These are phyloP conservation scores for Allium cepa DNA, from an alignment of 106 monocot genomes.

Conservation along the genomic window DNA sequence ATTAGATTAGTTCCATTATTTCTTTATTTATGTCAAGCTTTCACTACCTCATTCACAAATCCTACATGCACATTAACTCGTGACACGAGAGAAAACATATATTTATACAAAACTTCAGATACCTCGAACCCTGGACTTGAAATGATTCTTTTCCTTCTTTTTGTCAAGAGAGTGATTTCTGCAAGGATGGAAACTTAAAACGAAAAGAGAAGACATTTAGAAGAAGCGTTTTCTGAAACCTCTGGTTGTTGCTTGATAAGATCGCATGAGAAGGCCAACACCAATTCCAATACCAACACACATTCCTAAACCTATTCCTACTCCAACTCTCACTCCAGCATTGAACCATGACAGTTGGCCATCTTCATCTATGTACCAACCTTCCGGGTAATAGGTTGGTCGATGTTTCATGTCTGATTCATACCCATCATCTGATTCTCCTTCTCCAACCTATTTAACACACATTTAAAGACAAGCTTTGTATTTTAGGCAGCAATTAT, in stretches of 20 bases:
- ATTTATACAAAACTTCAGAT: background rate
- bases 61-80: background rate
- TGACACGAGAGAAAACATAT: background rate
- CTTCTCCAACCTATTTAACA: conserved; percentile 6
- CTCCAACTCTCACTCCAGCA: conserved; percentile 22
- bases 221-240: conserved; percentile 20
- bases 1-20: background rate
- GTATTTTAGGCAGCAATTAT: background rate
- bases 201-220: background rate
- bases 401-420: conserved; percentile 11
- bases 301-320: conserved; percentile 26
- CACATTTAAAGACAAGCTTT: background rate
- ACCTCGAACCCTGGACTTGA: background rate
- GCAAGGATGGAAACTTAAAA: background rate
- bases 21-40: background rate
- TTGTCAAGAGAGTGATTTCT: background rate
- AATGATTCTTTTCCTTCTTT: background rate
- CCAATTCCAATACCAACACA: conserved; percentile 24
- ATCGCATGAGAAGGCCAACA: conserved; percentile 18
- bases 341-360: conserved; percentile 26
- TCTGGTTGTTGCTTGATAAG: conserved; percentile 22
- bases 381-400: conserved; percentile 13
- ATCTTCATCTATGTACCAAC: conserved; percentile 18
- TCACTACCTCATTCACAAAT: background rate
- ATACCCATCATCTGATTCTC: conserved; percentile 12